phyloP scores from a whole-genome alignment of 192 early-diverging fungal genomes.

The Glomus cerebriforme region DNA sequence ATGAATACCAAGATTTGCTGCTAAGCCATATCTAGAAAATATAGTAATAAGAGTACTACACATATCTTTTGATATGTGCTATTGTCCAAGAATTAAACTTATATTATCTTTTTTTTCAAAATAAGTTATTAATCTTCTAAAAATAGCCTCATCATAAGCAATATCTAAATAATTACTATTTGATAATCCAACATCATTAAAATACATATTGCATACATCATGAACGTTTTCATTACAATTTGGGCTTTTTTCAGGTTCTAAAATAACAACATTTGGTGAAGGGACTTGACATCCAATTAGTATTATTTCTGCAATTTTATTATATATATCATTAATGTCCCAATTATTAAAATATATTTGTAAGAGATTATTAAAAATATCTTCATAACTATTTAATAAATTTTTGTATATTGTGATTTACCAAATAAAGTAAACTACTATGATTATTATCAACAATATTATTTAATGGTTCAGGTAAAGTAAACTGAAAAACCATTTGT shows the following conservation, averaged over 20 bases:
- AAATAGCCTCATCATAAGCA: neutral
- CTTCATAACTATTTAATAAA: neutral
- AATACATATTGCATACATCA: neutral
- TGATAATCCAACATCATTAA: neutral
- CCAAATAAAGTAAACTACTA: neutral
- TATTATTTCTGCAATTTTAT: neutral
- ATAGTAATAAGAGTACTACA: neutral
- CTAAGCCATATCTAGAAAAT: neutral
- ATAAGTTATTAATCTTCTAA: neutral
- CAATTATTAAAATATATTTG: neutral
- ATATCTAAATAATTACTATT: no score
- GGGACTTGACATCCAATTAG: neutral
- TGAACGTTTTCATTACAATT: slow-evolving; percentile 14
- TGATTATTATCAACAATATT: neutral
- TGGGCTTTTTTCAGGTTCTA: neutral
- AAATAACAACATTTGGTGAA: neutral
- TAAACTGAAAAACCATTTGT: no score
- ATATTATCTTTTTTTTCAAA: neutral
- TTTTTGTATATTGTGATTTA: no score
- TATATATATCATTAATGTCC: neutral
- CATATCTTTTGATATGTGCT: no score
- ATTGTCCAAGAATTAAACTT: neutral
- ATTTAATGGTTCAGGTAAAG: no score
- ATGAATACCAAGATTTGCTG: neutral
- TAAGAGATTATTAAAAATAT: neutral